phyloP scores from a whole-genome alignment of 805 yeast species.

The Hagleromyces aurorensis region DNA sequence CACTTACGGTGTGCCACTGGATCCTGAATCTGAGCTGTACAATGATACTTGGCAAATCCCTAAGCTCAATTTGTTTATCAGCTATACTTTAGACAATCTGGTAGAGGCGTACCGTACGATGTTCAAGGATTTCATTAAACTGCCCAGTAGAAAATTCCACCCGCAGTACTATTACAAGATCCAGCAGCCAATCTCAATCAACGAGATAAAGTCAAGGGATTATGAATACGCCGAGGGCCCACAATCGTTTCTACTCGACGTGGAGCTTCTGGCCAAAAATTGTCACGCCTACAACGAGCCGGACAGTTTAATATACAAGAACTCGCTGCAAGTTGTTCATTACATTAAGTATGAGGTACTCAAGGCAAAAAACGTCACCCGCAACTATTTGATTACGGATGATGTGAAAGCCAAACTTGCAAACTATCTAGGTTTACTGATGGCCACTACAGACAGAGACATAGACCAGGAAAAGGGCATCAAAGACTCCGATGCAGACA shows the following conservation, averaged over 20 bases:
- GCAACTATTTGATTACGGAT: constrained; percentile 25
- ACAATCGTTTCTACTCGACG: constrained; percentile 47
- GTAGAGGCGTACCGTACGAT: constrained; percentile 23
- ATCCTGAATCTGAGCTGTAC: constrained; percentile 27
- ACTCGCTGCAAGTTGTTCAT: constrained; percentile 49
- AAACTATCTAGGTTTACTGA: constrained; percentile 18
- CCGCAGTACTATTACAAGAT: constrained; percentile 74
- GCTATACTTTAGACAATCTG: constrained; percentile 25
- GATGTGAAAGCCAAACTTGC: constrained; percentile 18
- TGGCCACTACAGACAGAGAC: constrained; percentile 25
- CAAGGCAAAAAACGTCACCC: constrained; percentile 31
- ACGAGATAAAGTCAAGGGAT: constrained; percentile 45
- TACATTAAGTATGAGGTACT: constrained; percentile 46
- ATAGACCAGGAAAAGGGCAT: constrained; percentile 15
- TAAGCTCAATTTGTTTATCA: constrained; percentile 24
- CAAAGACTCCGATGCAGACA: constrained; percentile 17
- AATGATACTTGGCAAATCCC: constrained; percentile 29
- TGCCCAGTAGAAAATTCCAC: constrained; percentile 67
- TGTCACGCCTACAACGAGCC: constrained; percentile 68
- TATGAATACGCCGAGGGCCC: constrained; percentile 27
- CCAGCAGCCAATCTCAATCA: constrained; percentile 56
- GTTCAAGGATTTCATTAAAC: constrained; percentile 50
- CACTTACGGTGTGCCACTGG: constrained; percentile 24
- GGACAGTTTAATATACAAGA: constrained; percentile 55
- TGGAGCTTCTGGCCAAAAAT: constrained; percentile 59